Conservation (phyloP, 257 asterid genomes). For the Striga asiatica region DNA sequence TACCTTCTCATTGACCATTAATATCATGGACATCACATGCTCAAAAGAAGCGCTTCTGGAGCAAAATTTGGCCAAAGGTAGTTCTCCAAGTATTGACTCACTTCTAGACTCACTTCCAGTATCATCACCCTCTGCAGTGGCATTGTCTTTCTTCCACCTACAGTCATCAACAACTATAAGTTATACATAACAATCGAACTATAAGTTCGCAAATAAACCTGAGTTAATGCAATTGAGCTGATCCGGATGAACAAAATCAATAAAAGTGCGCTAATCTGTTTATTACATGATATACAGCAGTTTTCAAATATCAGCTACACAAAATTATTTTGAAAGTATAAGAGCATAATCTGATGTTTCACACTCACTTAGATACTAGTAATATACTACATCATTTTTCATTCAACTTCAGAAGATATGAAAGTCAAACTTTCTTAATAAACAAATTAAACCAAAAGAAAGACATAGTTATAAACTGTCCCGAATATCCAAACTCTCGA, state of each 20-base stretch:
- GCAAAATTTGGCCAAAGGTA: slow-evolving; percentile 90
- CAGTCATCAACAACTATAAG: slow-evolving; percentile 13
- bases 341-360: neutral
- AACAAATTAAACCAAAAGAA: neutral
- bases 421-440: neutral
- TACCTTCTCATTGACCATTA: slow-evolving; percentile 99
- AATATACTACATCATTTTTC: neutral
- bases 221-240: slow-evolving; percentile 1
- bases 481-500: neutral
- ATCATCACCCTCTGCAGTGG: slow-evolving; percentile 98
- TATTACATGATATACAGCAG: neutral
- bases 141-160: slow-evolving; percentile 83
- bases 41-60: slow-evolving; percentile 86
- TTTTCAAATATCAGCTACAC: neutral
- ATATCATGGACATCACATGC: slow-evolving; percentile 96
- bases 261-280: neutral
- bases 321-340: neutral
- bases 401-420: neutral
- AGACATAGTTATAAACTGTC: neutral
- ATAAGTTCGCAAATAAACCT: neutral
- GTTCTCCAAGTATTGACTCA: slow-evolving; percentile 94
- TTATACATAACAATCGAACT: slow-evolving; percentile 13
- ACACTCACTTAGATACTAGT: no score
- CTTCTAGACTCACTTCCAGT: no score
- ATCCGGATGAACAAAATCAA: neutral